Percentiles rank a stretch among this genome's conserved stretches.
phyloP scores from a whole-genome alignment of 352 stramenopile genomes.

The Phytophthora quininea region DNA sequence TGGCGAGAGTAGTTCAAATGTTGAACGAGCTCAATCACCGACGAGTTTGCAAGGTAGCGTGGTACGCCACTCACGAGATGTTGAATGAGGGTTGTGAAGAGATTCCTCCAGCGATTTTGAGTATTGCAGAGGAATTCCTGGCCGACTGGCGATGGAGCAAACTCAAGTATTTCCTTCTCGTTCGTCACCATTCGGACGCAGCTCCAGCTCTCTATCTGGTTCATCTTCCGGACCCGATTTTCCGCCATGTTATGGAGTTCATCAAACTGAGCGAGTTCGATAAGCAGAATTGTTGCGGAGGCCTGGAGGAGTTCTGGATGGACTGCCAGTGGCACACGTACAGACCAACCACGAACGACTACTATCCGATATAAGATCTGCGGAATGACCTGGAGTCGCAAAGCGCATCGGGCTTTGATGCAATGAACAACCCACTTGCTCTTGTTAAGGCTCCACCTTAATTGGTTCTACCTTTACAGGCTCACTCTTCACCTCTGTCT shows the following conservation, averaged over 20 bases:
- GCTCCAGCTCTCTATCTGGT: not conserved
- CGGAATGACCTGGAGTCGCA: too few relatives aligned
- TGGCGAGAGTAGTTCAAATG: not conserved
- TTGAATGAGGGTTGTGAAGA: not conserved
- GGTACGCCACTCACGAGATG: not conserved
- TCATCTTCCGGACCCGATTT: slow-evolving; percentile 3
- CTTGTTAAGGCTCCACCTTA: not conserved
- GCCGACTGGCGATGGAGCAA: slow-evolving; percentile 7
- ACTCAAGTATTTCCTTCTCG: slow-evolving; percentile 10
- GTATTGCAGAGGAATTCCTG: slow-evolving; percentile 1
- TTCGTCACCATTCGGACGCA: not conserved
- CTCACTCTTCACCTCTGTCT: slow-evolving; percentile 23
- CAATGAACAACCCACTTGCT: too few relatives aligned
- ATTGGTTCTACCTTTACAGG: slow-evolving; percentile 14
- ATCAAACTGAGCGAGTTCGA: not conserved
- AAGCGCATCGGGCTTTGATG: too few relatives aligned
- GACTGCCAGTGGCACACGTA: not conserved
- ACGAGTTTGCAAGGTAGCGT: not conserved
- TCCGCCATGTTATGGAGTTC: slow-evolving; percentile 4
- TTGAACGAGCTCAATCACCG: not conserved
- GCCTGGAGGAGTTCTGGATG: not conserved
- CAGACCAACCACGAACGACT: not conserved
- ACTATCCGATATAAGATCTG: not conserved
- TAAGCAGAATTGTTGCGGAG: not conserved
- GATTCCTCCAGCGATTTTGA: not conserved